Conservation (phyloP, 441 rosid species). For the Dalechampia spathulata region DNA sequence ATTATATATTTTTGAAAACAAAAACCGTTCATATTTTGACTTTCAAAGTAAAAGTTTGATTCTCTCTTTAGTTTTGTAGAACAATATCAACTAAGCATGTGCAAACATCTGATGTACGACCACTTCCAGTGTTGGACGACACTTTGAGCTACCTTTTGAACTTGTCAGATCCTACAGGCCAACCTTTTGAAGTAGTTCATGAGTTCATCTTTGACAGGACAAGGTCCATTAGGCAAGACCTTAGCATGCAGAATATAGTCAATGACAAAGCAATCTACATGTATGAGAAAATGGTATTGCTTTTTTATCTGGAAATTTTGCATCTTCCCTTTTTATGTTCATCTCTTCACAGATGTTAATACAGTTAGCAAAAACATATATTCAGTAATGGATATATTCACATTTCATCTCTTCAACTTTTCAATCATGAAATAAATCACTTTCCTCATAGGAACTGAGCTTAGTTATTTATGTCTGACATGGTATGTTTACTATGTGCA, state of each 20-base stretch:
- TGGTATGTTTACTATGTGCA: too few relatives aligned
- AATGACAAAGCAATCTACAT: slow-evolving; percentile 52
- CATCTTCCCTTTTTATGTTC: neutral
- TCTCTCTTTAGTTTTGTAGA: slow-evolving; percentile 74
- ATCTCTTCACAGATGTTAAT: neutral
- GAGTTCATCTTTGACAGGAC: slow-evolving; percentile 92
- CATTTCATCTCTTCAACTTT: neutral
- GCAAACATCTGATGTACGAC: slow-evolving; percentile 59
- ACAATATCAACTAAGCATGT: slow-evolving; percentile 57
- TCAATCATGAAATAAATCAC: neutral
- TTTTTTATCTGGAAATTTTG: slow-evolving; percentile 12
- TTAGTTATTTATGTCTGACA: neutral
- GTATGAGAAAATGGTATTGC: slow-evolving; percentile 74
- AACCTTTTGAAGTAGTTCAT: slow-evolving; percentile 76
- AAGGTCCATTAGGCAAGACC: slow-evolving; percentile 90
- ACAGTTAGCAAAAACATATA: neutral
- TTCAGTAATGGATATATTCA: neutral
- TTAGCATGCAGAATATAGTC: slow-evolving; percentile 74
- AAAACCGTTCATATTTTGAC: neutral
- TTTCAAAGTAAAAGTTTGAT: slow-evolving; percentile 5
- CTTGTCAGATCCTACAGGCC: slow-evolving; percentile 46
- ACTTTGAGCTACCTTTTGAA: slow-evolving; percentile 61
- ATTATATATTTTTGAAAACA: neutral
- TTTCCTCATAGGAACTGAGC: neutral
- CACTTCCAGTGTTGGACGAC: slow-evolving; percentile 62